These are phyloP conservation scores for Silene coronaria DNA, from an alignment of 179 eudicot species.

Conservation along the genomic window DNA sequence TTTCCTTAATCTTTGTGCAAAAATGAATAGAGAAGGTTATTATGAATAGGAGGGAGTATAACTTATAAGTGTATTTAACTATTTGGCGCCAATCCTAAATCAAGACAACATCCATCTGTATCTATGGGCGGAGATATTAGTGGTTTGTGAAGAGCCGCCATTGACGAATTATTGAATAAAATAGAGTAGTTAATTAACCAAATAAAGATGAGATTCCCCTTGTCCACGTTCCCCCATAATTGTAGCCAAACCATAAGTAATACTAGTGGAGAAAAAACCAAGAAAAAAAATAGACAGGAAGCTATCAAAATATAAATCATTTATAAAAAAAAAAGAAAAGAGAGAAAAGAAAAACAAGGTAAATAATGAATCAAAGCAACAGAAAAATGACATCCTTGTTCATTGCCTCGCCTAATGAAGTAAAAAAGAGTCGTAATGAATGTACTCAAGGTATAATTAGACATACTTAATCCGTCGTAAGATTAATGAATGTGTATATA, in stretches of 20 bases:
- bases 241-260: neutral
- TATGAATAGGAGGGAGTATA: no score
- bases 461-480: no score
- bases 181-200: neutral
- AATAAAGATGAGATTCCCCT: neutral
- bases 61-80: no score
- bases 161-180: neutral
- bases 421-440: neutral
- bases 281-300: no score
- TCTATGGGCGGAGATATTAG: neutral
- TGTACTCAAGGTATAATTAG: neutral
- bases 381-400: neutral
- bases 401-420: constrained; percentile 11
- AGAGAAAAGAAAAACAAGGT: neutral
- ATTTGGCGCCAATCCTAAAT: no score
- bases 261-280: neutral
- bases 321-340: neutral
- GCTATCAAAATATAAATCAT: no score
- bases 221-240: neutral
- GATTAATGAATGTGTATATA: neutral
- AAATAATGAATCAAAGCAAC: neutral
- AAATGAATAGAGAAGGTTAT: no score
- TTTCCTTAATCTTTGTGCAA: no score
- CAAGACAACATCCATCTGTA: neutral
- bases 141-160: neutral